Base-by-base conservation (phyloP, 78 protist species). In the Guillardia theta region DNA sequence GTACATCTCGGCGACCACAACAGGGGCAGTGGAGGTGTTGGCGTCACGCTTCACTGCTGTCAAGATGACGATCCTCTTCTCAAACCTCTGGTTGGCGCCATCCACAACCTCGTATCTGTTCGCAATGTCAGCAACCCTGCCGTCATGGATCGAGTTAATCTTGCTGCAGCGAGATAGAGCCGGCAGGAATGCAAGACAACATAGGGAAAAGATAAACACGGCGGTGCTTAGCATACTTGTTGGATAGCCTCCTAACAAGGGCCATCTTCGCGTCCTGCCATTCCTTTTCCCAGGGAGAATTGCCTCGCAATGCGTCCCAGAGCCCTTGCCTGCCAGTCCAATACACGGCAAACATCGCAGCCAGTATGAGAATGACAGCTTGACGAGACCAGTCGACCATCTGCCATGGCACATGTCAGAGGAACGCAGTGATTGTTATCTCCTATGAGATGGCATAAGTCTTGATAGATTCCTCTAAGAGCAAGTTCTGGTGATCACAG, bases 271-370 rank as follows among this genome's bases (percentile, higher is more conserved):
- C 83, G 22, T 70, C 83, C n/a, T 15, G 4, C 83, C 83, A 70
- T 22, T 70, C 83, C 83, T 70, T 70, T 12, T 70, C 83, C 41
- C 33, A 33, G 36, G 83, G 83, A 22, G 83, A 33, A 24, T 12
- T 22, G 6, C 83, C 83, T 22, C 83, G 33, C 83, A 70, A 12
- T 12, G 83, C 83, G 10, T 70, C 83, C 83, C 83, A 70, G 46
- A 70, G 41, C 1, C 83, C 83, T 43, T 70, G 83, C 83, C 36
- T 70, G 83, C 83, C 83, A 10, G 83, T 70, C 83, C 83, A 70
- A 43, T 33, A 70, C 27, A 70, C 15, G 45, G 83, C 83, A 43
- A 70, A 70, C 33, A 24, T 12, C 5, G 83, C 83, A 12, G 83
- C 83, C 33, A 70, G 45, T 24, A 70, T 24, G 36, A 70, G 41